Evolutionary conservation across 768 basidiomycete species (phyloP).

Genomic region (Boletus subparvulus): DNA sequence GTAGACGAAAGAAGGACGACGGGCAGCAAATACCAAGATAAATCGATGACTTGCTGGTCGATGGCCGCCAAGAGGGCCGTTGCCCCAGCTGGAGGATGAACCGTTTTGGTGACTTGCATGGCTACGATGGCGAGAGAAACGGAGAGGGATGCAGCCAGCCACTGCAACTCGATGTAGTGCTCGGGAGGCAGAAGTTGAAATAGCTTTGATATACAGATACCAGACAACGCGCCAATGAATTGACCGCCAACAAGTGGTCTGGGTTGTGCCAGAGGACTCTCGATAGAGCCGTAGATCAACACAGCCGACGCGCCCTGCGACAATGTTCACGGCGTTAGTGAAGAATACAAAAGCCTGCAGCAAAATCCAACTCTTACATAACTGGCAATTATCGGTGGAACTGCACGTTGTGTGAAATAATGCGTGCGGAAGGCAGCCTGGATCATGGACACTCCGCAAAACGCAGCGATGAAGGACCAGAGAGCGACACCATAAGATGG

Average conservation of each 20-base stretch:
- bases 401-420: slow-evolving; percentile 46
- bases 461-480: slow-evolving; percentile 56
- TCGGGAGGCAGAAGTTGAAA: slow-evolving; percentile 47
- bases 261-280: slow-evolving; percentile 54
- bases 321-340: neutral
- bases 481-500: slow-evolving; percentile 1
- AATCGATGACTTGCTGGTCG: slow-evolving; percentile 39
- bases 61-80: slow-evolving; percentile 51
- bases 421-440: slow-evolving; percentile 51
- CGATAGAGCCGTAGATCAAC: slow-evolving; percentile 53
- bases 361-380: slow-evolving; percentile 16
- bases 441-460: slow-evolving; percentile 48
- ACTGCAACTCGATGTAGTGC: slow-evolving; percentile 44
- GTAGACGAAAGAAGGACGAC: slow-evolving; percentile 49
- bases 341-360: neutral
- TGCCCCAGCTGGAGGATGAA: slow-evolving; percentile 60
- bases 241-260: slow-evolving; percentile 49
- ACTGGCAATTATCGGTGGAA: slow-evolving; percentile 31
- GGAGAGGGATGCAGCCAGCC: slow-evolving; percentile 40
- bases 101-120: slow-evolving; percentile 54
- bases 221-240: slow-evolving; percentile 40
- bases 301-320: slow-evolving; percentile 55
- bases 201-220: slow-evolving; percentile 51
- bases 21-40: slow-evolving; percentile 56
- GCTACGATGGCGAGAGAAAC: slow-evolving; percentile 42